A percentile compares a stretch with the other conserved stretches of the same genome.
These are phyloP conservation scores for Xylaria scruposa DNA, from an alignment of 495 filamentous ascomycete species.

Conservation along the genomic window DNA sequence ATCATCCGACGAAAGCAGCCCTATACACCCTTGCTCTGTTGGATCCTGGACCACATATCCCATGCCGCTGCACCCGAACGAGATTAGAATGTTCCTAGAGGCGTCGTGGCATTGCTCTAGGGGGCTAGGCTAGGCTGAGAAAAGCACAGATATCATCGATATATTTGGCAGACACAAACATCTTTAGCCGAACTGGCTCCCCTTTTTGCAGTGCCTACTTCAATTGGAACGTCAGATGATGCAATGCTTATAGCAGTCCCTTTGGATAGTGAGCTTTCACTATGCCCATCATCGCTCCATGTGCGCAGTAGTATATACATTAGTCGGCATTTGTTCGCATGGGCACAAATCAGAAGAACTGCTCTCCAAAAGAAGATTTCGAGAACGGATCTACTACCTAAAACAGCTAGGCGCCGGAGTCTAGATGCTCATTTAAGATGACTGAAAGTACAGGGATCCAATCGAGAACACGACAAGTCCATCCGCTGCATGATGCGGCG, in stretches of 20 bases:
- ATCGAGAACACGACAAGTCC: neutral
- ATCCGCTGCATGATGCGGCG: neutral
- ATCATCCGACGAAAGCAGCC: slow-evolving; percentile 26
- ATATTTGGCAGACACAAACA: slow-evolving; percentile 11
- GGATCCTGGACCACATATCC: slow-evolving; percentile 10
- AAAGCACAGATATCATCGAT: slow-evolving; percentile 7
- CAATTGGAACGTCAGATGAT: slow-evolving; percentile 6
- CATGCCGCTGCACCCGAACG: slow-evolving; percentile 15
- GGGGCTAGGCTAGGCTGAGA: slow-evolving; percentile 13
- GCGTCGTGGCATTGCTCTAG: slow-evolving; percentile 24
- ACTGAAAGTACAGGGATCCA: slow-evolving; percentile 2
- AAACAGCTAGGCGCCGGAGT: slow-evolving; percentile 11
- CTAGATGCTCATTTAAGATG: neutral
- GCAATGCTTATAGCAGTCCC: neutral
- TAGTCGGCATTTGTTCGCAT: slow-evolving; percentile 2
- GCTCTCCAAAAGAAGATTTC: neutral
- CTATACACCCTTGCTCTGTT: slow-evolving; percentile 20
- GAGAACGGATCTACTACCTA: slow-evolving; percentile 16
- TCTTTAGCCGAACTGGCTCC: neutral
- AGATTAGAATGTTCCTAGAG: slow-evolving; percentile 16
- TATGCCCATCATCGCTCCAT: neutral
- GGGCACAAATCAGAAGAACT: slow-evolving; percentile 21
- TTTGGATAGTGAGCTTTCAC: neutral
- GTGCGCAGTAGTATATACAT: neutral
- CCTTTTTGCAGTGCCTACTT: neutral